Conservation (phyloP, 768 basidiomycete species). For the Galerina sulciceps region DNA sequence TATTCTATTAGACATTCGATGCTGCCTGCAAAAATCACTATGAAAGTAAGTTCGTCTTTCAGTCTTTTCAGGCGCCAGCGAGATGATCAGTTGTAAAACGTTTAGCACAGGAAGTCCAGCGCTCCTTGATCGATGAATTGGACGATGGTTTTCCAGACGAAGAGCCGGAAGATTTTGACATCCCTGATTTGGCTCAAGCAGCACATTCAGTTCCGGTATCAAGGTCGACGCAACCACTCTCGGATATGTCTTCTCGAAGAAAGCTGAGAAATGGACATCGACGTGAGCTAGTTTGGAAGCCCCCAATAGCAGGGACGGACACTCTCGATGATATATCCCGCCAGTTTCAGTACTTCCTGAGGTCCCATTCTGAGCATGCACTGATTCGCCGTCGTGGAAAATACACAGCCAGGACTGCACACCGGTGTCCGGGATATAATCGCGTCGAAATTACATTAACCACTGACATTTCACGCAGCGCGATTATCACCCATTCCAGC, state of each 20-base stretch:
- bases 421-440: constrained; percentile 10
- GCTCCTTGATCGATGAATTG: background rate
- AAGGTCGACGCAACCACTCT: background rate
- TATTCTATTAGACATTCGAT: constrained; percentile 5
- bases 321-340: constrained; percentile 6
- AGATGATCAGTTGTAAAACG: background rate
- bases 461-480: constrained; percentile 3
- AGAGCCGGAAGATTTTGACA: too few relatives aligned
- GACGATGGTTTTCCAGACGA: too few relatives aligned
- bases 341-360: constrained; percentile 4
- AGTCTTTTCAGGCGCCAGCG: background rate
- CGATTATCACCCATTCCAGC: constrained; percentile 2
- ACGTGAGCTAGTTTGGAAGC: constrained; percentile 7
- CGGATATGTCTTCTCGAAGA: background rate
- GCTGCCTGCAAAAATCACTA: constrained; percentile 8
- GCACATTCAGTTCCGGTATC: background rate
- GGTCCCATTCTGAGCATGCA: background rate
- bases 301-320: background rate
- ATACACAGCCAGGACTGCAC: background rate
- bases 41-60: background rate
- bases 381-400: background rate
- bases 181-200: background rate
- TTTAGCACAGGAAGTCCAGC: background rate
- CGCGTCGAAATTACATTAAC: constrained; percentile 11
- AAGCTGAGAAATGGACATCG: background rate